phyloP scores from a whole-genome alignment of 805 yeast genomes.

The Wickerhamomyces rabaulensis region DNA sequence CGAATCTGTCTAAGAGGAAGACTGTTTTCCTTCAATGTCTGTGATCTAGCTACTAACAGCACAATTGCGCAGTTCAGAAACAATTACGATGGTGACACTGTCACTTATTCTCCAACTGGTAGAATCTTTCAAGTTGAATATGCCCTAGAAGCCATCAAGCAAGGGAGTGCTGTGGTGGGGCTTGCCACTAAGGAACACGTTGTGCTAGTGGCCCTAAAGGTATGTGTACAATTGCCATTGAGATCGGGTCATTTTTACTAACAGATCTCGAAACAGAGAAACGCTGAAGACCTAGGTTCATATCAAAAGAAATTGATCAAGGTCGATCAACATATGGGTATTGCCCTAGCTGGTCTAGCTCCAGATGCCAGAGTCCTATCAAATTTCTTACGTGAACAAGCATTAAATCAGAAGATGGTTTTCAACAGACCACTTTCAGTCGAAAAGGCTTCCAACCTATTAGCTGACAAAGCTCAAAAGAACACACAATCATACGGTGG shows the following conservation, averaged over 20 bases:
- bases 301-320: conserved; percentile 91
- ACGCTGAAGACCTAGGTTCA: conserved; percentile 95
- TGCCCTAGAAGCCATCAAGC: conserved; percentile 93
- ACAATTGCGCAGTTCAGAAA: conserved; percentile 70
- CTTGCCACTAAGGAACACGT: conserved; percentile 81
- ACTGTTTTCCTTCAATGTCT: not conserved
- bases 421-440: conserved; percentile 83
- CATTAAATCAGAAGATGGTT: conserved; percentile 80
- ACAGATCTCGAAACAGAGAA: conserved; percentile 41
- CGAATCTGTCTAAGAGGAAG: not conserved
- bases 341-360: conserved; percentile 95
- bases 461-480: conserved; percentile 95
- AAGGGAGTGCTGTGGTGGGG: conserved; percentile 97
- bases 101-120: conserved; percentile 95
- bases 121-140: conserved; percentile 85
- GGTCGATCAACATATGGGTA: conserved; percentile 90
- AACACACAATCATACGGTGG: conserved; percentile 95
- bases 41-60: not conserved
- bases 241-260: conserved; percentile 2
- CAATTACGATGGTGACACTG: conserved; percentile 97
- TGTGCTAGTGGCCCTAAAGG: conserved; percentile 85
- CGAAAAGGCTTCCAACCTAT: conserved; percentile 72
- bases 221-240: conserved; percentile 8
- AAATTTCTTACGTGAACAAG: conserved; percentile 84
- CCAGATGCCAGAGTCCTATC: conserved; percentile 96